These are phyloP conservation scores for Spergularia azorica DNA, from an alignment of 179 eudicot species.

Conservation along the genomic window DNA sequence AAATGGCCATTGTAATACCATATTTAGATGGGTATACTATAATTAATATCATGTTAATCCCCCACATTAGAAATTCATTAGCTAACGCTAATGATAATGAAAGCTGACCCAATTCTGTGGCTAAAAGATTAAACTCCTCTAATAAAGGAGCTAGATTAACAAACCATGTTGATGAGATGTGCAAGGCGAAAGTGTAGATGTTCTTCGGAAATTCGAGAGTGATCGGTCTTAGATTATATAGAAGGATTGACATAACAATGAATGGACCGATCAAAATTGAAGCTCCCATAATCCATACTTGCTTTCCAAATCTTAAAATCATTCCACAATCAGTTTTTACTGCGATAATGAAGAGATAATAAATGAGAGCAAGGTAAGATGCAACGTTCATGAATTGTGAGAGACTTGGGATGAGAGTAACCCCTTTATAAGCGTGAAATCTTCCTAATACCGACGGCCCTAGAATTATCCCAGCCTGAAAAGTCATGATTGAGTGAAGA, in stretches of 20 bases:
- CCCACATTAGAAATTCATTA: neutral
- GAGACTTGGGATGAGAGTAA: neutral
- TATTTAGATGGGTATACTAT: neutral
- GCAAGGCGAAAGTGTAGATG: neutral
- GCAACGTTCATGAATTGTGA: neutral
- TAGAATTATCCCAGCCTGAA: constrained; percentile 11
- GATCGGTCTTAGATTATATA: neutral
- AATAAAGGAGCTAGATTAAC: constrained; percentile 1
- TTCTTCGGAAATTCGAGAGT: neutral
- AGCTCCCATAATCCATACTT: constrained; percentile 2
- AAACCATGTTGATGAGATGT: constrained; percentile 13
- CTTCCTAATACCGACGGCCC: constrained; percentile 19
- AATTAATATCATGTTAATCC: neutral
- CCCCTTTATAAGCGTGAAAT: neutral
- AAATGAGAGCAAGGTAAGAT: neutral
- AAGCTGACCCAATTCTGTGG: constrained; percentile 7
- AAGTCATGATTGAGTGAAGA: neutral
- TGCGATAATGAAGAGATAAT: neutral
- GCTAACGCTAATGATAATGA: neutral
- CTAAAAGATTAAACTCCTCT: neutral
- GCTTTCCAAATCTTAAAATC: neutral
- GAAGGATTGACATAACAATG: neutral
- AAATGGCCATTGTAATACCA: neutral
- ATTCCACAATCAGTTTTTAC: neutral
- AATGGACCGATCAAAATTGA: neutral